Evolutionary conservation across 2,329 filamentous ascomycete species (phyloP).

Genomic region (Aspergillus luchuensis): DNA sequence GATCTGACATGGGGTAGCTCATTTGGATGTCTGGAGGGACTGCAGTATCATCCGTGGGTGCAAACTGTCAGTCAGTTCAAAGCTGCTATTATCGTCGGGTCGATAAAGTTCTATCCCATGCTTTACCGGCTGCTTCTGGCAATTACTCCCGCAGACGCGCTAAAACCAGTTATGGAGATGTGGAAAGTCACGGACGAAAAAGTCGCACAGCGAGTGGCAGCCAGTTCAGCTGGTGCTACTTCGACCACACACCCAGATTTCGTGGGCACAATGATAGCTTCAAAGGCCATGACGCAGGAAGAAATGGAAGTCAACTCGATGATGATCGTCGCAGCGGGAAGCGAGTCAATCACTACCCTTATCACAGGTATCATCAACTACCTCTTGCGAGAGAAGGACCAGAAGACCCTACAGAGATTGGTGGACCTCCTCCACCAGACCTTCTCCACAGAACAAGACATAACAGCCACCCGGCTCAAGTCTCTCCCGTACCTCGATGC

Average conservation of each 20-base stretch:
- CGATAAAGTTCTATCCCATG: conserved; percentile 4
- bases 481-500: no score
- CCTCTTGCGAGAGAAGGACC: conserved; percentile 6
- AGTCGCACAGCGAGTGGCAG: background rate
- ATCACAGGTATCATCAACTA: conserved; percentile 7
- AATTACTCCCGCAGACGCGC: background rate
- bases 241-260: background rate
- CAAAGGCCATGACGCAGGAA: background rate
- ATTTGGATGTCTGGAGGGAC: conserved; percentile 11
- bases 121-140: background rate
- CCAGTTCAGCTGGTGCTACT: background rate
- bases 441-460: no score
- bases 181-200: background rate
- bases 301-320: conserved; percentile 12
- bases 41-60: conserved; percentile 10
- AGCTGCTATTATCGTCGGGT: background rate
- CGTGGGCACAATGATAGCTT: conserved; percentile 3
- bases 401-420: conserved; percentile 3
- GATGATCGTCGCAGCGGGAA: conserved; percentile 10
- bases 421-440: background rate
- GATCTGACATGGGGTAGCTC: conserved; percentile 12
- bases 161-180: background rate
- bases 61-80: background rate
- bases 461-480: no score
- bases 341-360: conserved; percentile 9